Conservation (phyloP, 2,329 filamentous ascomycete species). For the Plectosphaerella cucumerina region DNA sequence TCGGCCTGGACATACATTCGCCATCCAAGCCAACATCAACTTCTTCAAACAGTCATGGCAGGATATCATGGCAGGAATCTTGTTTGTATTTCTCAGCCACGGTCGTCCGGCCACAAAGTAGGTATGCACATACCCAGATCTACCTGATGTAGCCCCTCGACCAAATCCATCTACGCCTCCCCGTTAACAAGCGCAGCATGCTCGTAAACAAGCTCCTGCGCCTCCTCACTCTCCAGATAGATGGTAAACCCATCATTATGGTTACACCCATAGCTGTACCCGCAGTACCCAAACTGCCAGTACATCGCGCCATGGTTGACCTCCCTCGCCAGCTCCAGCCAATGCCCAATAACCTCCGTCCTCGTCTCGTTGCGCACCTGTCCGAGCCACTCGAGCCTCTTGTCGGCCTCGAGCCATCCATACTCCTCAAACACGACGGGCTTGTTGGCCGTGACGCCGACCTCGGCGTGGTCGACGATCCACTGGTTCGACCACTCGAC, state of each 20-base stretch:
- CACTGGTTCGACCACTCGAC: constrained; percentile 48
- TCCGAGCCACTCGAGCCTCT: constrained; percentile 38
- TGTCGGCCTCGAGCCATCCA: constrained; percentile 46
- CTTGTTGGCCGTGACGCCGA: constrained; percentile 37
- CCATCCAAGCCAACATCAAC: too few relatives aligned
- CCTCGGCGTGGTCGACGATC: constrained; percentile 48
- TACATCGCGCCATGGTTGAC: constrained; percentile 48
- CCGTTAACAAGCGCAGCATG: constrained; percentile 36
- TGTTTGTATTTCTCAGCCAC: too few relatives aligned
- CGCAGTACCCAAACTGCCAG: constrained; percentile 49
- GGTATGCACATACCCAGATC: too few relatives aligned
- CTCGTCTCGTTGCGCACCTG: constrained; percentile 37
- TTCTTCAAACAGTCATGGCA: too few relatives aligned
- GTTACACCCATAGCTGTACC: constrained; percentile 49
- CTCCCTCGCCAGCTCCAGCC: constrained; percentile 43
- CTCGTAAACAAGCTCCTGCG: constrained; percentile 36
- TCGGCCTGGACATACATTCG: too few relatives aligned
- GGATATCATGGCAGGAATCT: too few relatives aligned
- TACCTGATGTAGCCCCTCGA: too few relatives aligned
- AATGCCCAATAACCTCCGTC: constrained; percentile 38
- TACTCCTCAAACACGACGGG: constrained; percentile 54
- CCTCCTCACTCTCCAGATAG: constrained; percentile 46
- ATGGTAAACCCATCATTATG: constrained; percentile 55
- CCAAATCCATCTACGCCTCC: neutral
- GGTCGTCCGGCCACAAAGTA: too few relatives aligned